These are phyloP conservation scores for Globisporangium cystogenes DNA, from an alignment of 352 stramenopile species.

Conservation along the genomic window DNA sequence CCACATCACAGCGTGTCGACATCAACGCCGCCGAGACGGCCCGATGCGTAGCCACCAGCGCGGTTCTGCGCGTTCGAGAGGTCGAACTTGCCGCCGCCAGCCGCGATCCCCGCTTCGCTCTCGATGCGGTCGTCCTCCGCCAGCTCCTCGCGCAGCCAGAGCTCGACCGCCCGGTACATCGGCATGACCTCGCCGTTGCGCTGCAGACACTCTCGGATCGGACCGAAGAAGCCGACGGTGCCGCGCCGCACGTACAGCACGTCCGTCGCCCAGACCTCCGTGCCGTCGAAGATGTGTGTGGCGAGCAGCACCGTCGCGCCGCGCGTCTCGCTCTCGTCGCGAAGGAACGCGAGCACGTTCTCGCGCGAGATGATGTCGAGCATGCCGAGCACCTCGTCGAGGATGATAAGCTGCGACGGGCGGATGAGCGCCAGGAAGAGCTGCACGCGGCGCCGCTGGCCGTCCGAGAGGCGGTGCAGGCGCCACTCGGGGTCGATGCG, in stretches of 20 bases:
- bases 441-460: constrained; percentile 91
- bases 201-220: constrained; percentile 72
- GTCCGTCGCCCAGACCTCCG: constrained; percentile 95
- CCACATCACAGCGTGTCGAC: constrained; percentile 20
- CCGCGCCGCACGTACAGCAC: constrained; percentile 89
- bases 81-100: constrained; percentile 29
- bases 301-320: constrained; percentile 67
- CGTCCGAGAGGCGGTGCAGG: constrained; percentile 77
- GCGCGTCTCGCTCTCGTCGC: constrained; percentile 62
- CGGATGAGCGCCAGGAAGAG: constrained; percentile 94
- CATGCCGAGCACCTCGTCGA: constrained; percentile 98
- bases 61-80: constrained; percentile 73
- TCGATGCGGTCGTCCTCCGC: constrained; percentile 69
- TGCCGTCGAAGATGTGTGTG: constrained; percentile 98
- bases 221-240: constrained; percentile 47
- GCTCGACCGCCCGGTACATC: constrained; percentile 90
- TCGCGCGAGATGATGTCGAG: constrained; percentile 95
- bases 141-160: constrained; percentile 92
- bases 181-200: constrained; percentile 50
- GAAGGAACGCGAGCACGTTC: constrained; percentile 93
- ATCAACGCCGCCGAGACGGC: constrained; percentile 59
- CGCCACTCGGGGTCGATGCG: constrained; percentile 93
- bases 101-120: constrained; percentile 37
- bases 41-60: constrained; percentile 63
- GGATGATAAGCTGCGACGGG: constrained; percentile 95